Conservation (phyloP, 2,329 filamentous ascomycete species). For the Epichloe baconii region DNA sequence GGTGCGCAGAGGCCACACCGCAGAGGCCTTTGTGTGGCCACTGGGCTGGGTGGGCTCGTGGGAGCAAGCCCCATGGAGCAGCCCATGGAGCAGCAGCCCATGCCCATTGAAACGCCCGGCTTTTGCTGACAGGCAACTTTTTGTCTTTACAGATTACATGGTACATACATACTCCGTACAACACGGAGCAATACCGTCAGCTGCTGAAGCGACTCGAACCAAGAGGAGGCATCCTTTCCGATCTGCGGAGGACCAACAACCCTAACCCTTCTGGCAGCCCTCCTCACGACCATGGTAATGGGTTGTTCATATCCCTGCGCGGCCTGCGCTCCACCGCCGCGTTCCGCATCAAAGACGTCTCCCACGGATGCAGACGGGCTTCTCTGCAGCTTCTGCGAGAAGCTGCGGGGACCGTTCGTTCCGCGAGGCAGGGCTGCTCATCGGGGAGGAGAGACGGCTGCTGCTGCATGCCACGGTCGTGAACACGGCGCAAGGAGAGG, state of each 20-base stretch:
- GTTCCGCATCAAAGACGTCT: constrained; percentile 12
- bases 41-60: too few relatives aligned
- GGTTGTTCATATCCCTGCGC: constrained; percentile 32
- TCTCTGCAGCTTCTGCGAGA: constrained; percentile 44
- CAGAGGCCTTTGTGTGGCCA: too few relatives aligned
- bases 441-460: constrained; percentile 50
- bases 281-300: background rate
- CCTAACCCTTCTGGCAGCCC: background rate
- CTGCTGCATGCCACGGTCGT: constrained; percentile 74
- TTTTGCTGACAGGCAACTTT: background rate
- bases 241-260: constrained; percentile 5
- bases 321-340: constrained; percentile 50
- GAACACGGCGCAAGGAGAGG: constrained; percentile 76
- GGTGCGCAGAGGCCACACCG: too few relatives aligned
- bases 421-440: constrained; percentile 33
- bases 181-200: background rate
- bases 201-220: constrained; percentile 26
- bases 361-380: constrained; percentile 40
- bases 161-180: too few relatives aligned
- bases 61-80: too few relatives aligned
- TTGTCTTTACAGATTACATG: too few relatives aligned
- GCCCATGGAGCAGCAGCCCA: too few relatives aligned
- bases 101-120: background rate
- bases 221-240: constrained; percentile 26
- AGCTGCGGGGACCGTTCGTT: constrained; percentile 43